phyloP scores from a whole-genome alignment of 192 early-diverging fungal species.

The Coemansia sp. region DNA sequence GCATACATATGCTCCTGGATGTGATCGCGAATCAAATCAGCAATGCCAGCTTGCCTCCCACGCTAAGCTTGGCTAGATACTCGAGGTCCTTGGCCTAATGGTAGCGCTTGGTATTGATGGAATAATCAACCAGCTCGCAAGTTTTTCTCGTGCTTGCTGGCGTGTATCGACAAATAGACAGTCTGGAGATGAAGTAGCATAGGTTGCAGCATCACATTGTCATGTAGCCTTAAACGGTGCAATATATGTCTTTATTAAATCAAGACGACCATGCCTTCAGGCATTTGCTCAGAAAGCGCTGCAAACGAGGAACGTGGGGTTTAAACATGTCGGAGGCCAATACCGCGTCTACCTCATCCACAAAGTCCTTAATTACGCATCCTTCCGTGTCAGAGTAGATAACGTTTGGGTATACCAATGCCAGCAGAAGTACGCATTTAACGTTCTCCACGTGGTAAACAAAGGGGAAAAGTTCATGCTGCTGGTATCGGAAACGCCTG shows the following conservation, averaged over 20 bases:
- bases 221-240: too few relatives aligned
- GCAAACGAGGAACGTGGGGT: not conserved
- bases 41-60: not conserved
- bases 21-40: not conserved
- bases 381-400: not conserved
- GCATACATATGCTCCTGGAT: not conserved
- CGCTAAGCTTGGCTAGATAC: too few relatives aligned
- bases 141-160: not conserved
- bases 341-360: not conserved
- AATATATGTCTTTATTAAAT: too few relatives aligned
- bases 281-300: not conserved
- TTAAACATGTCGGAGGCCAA: not conserved
- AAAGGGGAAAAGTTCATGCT: too few relatives aligned
- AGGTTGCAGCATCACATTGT: too few relatives aligned
- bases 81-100: not conserved
- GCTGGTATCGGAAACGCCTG: not conserved
- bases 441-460: not conserved
- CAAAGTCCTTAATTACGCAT: not conserved
- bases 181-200: too few relatives aligned
- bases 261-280: too few relatives aligned
- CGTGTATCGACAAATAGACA: too few relatives aligned
- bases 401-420: not conserved
- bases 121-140: not conserved
- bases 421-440: not conserved
- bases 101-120: not conserved